Evolutionary conservation across 495 filamentous ascomycete genomes (phyloP), one percentile per base, ranked within the genome.

Genomic region (Trichodelitschia bisporula): DNA sequence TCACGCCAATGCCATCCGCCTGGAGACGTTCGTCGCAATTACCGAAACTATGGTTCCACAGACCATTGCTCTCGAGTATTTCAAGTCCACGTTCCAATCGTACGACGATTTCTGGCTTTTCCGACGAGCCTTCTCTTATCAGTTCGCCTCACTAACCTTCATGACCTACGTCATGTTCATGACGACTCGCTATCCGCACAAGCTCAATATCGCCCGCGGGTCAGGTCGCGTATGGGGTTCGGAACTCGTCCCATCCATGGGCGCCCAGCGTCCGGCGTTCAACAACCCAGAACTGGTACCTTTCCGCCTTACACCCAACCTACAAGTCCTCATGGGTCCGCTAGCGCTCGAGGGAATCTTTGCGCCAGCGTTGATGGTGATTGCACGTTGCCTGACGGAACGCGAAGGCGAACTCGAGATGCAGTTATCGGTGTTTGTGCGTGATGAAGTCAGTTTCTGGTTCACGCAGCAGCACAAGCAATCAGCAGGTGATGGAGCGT

Each of bases 121-220:
- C 74, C 71, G 84, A 26, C 69, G 82, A 29, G 80, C 90, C 34
- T 93, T 95, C 50, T 72, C 77, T 18, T 93, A 93, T 54, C 86
- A 95, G 52, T 70, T 91, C 29, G 82, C 86, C n/a, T 72, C 82
- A 2, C 62, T 93, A 33, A 91, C 83, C 9, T 99, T 95, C 57
- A 90, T 99, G 76, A 99, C 89, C 20, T 95, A 92, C 46, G 72
- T 89, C 36, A 76, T 99, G 56, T 78, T 79, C 57, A 93, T 95
- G 62, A 74, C 76, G 48, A 73, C 74, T 42, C 77, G 89, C 33
- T 93, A 78, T 42, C 89, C 89, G 3, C 77, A 83, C 51, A 95
- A 95, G 57, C 69, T 95, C 44, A 69, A 72, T 48, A 82, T 99
- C 39, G 76, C 84, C 21, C 71, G 89, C 18, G 69, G 64, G 15